phyloP scores from a whole-genome alignment of 805 yeast species.

The Debaryomyces prosopidis region DNA sequence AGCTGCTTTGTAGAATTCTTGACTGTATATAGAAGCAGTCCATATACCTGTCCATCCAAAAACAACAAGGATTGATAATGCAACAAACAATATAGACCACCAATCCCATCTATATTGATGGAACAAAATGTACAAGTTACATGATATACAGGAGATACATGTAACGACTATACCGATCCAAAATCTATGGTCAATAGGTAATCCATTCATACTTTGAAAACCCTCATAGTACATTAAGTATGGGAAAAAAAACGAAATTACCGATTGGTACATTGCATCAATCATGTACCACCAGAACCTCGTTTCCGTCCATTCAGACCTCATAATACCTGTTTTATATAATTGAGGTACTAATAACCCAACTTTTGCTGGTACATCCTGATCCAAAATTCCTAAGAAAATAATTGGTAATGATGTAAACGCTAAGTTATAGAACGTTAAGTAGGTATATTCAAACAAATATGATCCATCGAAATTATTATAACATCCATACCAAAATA shows the following conservation, averaged over 20 bases:
- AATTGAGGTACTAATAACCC: constrained; percentile 74
- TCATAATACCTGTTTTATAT: constrained; percentile 69
- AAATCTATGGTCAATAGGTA: constrained; percentile 68
- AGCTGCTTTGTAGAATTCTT: constrained; percentile 67
- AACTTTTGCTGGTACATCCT: constrained; percentile 71
- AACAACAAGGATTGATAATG: constrained; percentile 58
- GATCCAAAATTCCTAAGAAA: constrained; percentile 76
- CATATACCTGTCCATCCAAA: constrained; percentile 82
- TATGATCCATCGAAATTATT: constrained; percentile 78
- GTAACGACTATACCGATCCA: constrained; percentile 71
- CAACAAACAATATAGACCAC: constrained; percentile 57
- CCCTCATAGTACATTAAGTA: constrained; percentile 43
- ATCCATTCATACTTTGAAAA: constrained; percentile 47
- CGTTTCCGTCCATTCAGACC: constrained; percentile 67
- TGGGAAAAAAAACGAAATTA: constrained; percentile 73
- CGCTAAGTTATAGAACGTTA: constrained; percentile 81
- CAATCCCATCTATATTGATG: constrained; percentile 85
- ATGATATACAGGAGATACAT: constrained; percentile 63
- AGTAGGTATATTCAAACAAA: constrained; percentile 72
- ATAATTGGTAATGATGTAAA: constrained; percentile 82
- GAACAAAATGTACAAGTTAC: constrained; percentile 63
- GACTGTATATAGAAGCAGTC: constrained; percentile 54
- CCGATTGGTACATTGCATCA: constrained; percentile 77
- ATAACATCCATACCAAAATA: constrained; percentile 80
- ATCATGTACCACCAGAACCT: constrained; percentile 74